These are phyloP conservation scores for Chalciporus sphaerocephalus DNA, from an alignment of 768 basidiomycete species.

Conservation along the genomic window DNA sequence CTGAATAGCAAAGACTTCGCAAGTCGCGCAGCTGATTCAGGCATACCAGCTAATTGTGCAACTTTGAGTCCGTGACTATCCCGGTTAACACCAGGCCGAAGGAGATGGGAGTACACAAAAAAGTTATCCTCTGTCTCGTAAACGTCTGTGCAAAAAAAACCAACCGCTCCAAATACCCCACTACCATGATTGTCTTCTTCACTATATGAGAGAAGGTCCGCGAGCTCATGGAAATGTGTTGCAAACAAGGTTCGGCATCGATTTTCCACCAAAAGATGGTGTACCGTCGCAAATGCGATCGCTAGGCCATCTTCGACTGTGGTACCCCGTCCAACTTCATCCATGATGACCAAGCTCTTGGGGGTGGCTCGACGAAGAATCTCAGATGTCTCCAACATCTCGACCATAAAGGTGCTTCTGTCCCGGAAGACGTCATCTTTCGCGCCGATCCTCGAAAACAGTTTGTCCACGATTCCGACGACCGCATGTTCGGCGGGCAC, in stretches of 20 bases:
- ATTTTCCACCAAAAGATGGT: constrained; percentile 71
- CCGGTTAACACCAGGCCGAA: constrained; percentile 80
- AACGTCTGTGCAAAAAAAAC: constrained; percentile 88
- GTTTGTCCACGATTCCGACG: constrained; percentile 82
- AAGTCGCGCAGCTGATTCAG: constrained; percentile 52
- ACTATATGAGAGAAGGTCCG: constrained; percentile 71
- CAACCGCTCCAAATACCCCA: constrained; percentile 55
- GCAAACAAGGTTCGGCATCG: constrained; percentile 87
- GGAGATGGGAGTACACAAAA: constrained; percentile 79
- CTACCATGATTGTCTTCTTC: constrained; percentile 36
- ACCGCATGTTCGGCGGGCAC: constrained; percentile 82
- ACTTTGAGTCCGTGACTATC: constrained; percentile 91
- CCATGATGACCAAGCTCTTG: constrained; percentile 95
- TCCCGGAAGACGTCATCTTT: constrained; percentile 93
- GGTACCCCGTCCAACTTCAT: constrained; percentile 97
- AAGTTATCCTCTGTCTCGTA: constrained; percentile 72
- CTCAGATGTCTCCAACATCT: constrained; percentile 91
- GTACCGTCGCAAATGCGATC: constrained; percentile 86
- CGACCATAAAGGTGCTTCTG: constrained; percentile 97
- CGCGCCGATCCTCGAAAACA: constrained; percentile 94
- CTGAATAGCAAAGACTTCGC: constrained; percentile 52
- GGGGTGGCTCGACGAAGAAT: constrained; percentile 82
- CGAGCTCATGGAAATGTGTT: constrained; percentile 96
- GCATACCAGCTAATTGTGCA: constrained; percentile 84
- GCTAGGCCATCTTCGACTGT: constrained; percentile 89